A percentile compares a stretch with the other conserved stretches of the same genome.
Conservation (phyloP, 2,329 filamentous ascomycete species). For the Colletotrichum viniferum region DNA sequence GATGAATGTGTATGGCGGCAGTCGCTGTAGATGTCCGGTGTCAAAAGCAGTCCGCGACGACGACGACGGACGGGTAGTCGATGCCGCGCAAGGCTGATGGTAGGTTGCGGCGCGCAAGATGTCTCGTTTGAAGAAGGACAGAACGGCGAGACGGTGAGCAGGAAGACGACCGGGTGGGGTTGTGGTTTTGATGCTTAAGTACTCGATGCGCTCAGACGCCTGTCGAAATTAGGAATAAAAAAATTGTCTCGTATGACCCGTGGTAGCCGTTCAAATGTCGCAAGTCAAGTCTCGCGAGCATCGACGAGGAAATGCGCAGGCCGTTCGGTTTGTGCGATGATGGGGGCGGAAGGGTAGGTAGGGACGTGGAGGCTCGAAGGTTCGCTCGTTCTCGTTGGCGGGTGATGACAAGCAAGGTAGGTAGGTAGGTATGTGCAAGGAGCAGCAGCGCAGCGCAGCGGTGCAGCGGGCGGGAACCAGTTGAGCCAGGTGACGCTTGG, state of each 20-base stretch:
- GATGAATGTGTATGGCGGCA: background rate
- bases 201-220: slow-evolving; percentile 37
- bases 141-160: slow-evolving; percentile 28
- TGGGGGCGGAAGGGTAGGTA: slow-evolving; percentile 9
- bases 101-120: background rate
- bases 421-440: background rate
- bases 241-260: slow-evolving; percentile 46
- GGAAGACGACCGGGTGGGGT: slow-evolving; percentile 26
- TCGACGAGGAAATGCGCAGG: slow-evolving; percentile 10
- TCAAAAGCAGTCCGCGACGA: background rate
- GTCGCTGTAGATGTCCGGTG: background rate
- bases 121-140: slow-evolving; percentile 10
- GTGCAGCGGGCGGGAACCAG: slow-evolving; percentile 4
- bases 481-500: slow-evolving; percentile 26
- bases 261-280: slow-evolving; percentile 33
- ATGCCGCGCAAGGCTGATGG: slow-evolving; percentile 21
- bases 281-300: slow-evolving; percentile 14
- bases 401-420: slow-evolving; percentile 14
- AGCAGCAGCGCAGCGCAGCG: slow-evolving; percentile 1
- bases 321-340: slow-evolving; percentile 13
- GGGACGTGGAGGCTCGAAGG: background rate
- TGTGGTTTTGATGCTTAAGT: slow-evolving; percentile 41
- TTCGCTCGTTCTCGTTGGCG: slow-evolving; percentile 11
- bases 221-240: slow-evolving; percentile 38
- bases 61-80: background rate